Base-by-base conservation (phyloP, 352 stramenopile species). In the Phytophthora pistaciae region DNA sequence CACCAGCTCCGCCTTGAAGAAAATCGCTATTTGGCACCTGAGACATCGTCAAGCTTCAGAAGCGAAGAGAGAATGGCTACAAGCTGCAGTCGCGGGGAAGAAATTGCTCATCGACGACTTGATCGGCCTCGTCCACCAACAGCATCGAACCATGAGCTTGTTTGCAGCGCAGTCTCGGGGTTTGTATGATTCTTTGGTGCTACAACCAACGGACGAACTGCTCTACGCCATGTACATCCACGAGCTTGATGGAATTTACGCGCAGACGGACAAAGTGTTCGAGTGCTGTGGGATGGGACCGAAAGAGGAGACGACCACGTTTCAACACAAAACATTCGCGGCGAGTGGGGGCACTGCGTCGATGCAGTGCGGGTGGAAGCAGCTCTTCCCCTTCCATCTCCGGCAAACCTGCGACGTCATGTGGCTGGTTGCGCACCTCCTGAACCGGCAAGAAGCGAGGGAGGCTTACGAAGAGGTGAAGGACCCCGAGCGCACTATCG, bases 161-260 rank as follows among this genome's bases (percentile, higher is more conserved):
- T 6, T 66, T 8, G n/a, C 31, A 8, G 16, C 16, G 18, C 8
- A 52, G 11, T 58, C 27, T 13, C 31, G 49, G 18, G 4, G 27
- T 21, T 18, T 50, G 42, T 60, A 20, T 8, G 18, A 21, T 6
- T 10, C 21, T 16, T 27, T 54, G 7, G 27, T 67, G 14, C 3
- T 60, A 6, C 50, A 67, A 7, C 60, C 50, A 18, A 60, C 31
- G 20, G 60, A 60, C 23, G 60, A 67, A 9, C 31, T 58, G 4
- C 48, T 49, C n/a, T 68, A 56, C 25, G 23, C 52, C 9, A 68
- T 60, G 61, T 36, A 58, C 23, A 57, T 57, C 29, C n/a, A 29
- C 27, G 27, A 29, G 27, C 27, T 29, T 29, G 36, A 63, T 20
- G 54, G 61, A 18, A 29, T 29, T 29, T 29, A 29, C 27, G 25